Base-by-base conservation (phyloP, 2,329 filamentous ascomycete genomes). In the Colletotrichum euphorbiae region DNA sequence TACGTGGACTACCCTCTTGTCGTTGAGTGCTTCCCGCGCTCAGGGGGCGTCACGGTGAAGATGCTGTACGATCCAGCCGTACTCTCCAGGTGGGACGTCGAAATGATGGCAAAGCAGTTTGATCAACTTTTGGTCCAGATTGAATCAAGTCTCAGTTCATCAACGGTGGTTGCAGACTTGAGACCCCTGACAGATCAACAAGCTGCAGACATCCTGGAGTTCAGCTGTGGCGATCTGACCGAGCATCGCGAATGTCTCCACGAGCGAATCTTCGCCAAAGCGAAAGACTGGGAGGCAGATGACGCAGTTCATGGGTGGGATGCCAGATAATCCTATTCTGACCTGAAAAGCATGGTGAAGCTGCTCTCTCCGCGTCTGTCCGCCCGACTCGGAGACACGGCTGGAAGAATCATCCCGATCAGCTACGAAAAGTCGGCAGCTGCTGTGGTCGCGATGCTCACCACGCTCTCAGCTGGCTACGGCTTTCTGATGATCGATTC, bases 1-100 rank as follows among this genome's bases (percentile, higher is more conserved):
- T 56, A 56, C 52, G 52, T 56, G 52, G 52, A 56, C 15, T 56
- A 56, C 12, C 38, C 52, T 28, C 36, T 56, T n/a, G 33, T 56
- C n/a, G 38, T 56, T 28, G 36, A 43, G 52, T 42, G 52, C 52
- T 56, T 56, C 12, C 21, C 52, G 42, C 52, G 52, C 52, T 7
- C 36, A 56, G 36, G 36, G 33, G 52, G 38, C 36, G 52, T 56
- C 36, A 24, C 52, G 15, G 52, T 56, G 52, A 56, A 43, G 52
- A 56, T 56, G 52, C 52, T 56, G 36, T 56, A 28, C 36, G 36
- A 56, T 15, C 17, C 52, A 43, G 36, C 52, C 52, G 36, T 56
- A 15, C 33, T 56, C 36, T 7, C 52, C 9, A 28, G 52, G 17
- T 56, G 52, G 36, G 36, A 56, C n/a, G 33, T 43, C 15, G 36